Conservation (phyloP, 2,329 filamentous ascomycete genomes). For the Colletotrichum sp. region DNA sequence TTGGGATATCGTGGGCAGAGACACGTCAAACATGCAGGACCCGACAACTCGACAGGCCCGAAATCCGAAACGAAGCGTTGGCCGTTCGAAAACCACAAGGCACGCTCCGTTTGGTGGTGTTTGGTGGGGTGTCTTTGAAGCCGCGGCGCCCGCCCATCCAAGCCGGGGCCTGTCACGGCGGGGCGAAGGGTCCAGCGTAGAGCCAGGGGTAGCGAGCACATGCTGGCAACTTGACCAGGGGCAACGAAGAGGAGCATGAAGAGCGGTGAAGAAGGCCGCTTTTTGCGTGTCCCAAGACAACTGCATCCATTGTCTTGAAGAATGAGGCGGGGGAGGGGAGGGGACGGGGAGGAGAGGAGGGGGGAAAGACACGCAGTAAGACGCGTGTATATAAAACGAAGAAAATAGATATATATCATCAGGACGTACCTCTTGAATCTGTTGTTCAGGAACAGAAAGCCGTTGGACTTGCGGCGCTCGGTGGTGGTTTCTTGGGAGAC, state of each 20-base stretch:
- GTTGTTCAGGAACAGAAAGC: conserved; percentile 20
- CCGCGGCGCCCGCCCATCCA: conserved; percentile 6
- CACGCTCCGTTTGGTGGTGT: not conserved
- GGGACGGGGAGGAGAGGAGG: not conserved
- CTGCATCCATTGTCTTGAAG: not conserved
- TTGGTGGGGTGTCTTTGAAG: not conserved
- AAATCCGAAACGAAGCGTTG: not conserved
- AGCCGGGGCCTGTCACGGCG: not conserved
- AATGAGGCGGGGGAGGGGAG: not conserved
- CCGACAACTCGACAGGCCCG: conserved; percentile 1
- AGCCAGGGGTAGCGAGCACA: conserved; percentile 6
- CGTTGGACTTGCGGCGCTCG: conserved; percentile 17
- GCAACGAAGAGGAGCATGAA: not conserved
- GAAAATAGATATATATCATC: not conserved
- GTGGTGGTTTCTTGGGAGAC: not conserved
- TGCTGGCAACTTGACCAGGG: not conserved
- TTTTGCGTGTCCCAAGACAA: not conserved
- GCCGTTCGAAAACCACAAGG: not conserved
- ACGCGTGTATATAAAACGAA: not conserved
- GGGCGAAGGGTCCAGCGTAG: conserved; percentile 12
- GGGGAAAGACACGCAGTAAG: not conserved
- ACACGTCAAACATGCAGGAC: conserved; percentile 16
- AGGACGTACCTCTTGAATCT: conserved; percentile 18
- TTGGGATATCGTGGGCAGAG: not conserved
- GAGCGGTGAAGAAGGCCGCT: conserved; percentile 8